Percentiles rank a stretch among this genome's conserved stretches.
Evolutionary conservation across 2,329 filamentous ascomycete genomes (phyloP).

Genomic region (Xylaria sp.): DNA sequence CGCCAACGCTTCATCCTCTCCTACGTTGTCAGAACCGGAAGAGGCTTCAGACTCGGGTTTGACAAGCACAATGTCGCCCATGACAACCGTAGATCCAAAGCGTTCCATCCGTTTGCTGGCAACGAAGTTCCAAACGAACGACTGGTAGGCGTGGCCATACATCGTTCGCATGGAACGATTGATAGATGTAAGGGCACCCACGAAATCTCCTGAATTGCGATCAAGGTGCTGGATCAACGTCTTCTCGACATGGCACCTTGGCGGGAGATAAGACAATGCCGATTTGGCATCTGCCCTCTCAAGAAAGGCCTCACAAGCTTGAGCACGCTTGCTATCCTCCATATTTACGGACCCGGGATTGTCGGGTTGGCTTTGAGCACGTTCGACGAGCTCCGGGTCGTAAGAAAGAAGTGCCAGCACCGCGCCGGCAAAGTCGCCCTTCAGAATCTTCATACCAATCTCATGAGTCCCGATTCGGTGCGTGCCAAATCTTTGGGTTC

Average conservation of each 20-base stretch:
- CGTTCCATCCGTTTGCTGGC: conserved; percentile 74
- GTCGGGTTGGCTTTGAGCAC: conserved; percentile 24
- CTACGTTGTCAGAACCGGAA: conserved; percentile 45
- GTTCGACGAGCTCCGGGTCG: conserved; percentile 51
- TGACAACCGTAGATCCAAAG: conserved; percentile 67
- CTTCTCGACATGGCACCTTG: conserved; percentile 74
- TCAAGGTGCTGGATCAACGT: conserved; percentile 73
- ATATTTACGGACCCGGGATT: conserved; percentile 46
- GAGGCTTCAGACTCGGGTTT: conserved; percentile 32
- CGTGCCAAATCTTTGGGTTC: conserved; percentile 92
- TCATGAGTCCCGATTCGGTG: conserved; percentile 80
- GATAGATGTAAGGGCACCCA: conserved; percentile 75
- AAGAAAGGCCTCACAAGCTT: conserved; percentile 70
- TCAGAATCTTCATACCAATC: conserved; percentile 76
- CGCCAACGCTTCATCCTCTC: conserved; percentile 61
- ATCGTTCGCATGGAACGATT: conserved; percentile 79
- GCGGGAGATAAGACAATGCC: conserved; percentile 65
- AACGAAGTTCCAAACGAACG: conserved; percentile 85
- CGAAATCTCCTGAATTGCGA: conserved; percentile 58
- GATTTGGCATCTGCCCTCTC: conserved; percentile 52
- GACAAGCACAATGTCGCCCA: conserved; percentile 75
- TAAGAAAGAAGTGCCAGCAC: conserved; percentile 73
- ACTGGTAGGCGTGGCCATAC: conserved; percentile 97
- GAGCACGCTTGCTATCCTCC: conserved; percentile 75
- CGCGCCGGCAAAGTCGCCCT: conserved; percentile 74